Evolutionary conservation across 257 asterid species (phyloP), one percentile per base, ranked within the genome.

Genomic region (Catharanthus roseus): DNA sequence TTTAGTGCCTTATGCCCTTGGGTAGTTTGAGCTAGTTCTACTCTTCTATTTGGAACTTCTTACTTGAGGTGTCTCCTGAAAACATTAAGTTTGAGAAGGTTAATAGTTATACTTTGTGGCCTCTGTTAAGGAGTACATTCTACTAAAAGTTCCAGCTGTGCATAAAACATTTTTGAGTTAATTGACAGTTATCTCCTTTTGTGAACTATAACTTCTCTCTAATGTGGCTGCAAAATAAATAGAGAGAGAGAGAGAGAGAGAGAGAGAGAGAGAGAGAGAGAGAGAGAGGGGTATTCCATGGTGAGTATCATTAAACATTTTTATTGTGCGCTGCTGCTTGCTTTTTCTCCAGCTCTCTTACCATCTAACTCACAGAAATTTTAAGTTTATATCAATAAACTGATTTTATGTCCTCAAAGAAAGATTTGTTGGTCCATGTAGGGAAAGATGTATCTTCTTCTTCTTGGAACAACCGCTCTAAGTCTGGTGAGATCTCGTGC

Each of bases 401-500:
- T 26, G 26, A 44, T 51, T 61, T 33, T 29, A 29, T n/a, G 39
- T 38, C 66, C 66, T 67, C 53, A 54, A 42, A 58, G 42, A 41
- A 41, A 75, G 47, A 38, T 63, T 73, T 18, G 49, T 18, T 72
- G 42, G 69, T 78, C 23, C 67, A 45, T 82, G 72, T 70, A 93
- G 97, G 98, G 98, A 19, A 93, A 90, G 77, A 87, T 93, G 93
- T 93, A 93, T 75, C 88, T 93, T 60, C 98, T 93, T 67, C 98
- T 93, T 74, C 95, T 93, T 51, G 98, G 98, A 67, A 93, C 98
- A 73, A 93, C 98, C 41, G 98, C 98, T 6, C 83, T 93, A 58
- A 93, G 98, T 77, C 97, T 93, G 23, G 98, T 93, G 75, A 88
- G 90, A 77, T 73, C 38, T 67, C 54, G n/a, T 53, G 45, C 67